These are phyloP conservation scores for Hsuehochloa calcarea DNA, from an alignment of 176 grass and related monocot genomes.

Conservation along the genomic window DNA sequence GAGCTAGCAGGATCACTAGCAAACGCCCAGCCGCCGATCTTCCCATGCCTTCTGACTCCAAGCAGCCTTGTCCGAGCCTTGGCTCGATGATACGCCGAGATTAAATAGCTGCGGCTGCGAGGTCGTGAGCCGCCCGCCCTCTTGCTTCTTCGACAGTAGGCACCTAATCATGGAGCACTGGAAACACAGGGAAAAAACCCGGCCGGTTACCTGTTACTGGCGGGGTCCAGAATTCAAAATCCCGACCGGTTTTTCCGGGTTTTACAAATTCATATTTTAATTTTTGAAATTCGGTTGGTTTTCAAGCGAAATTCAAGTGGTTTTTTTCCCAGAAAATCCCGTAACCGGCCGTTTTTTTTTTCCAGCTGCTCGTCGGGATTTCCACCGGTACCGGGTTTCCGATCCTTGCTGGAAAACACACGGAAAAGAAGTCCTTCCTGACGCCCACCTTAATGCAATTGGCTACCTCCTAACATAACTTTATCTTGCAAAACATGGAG, in stretches of 20 bases:
- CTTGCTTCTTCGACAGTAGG: not conserved
- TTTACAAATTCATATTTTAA: too few relatives aligned
- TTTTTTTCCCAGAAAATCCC: too few relatives aligned
- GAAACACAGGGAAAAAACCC: not conserved
- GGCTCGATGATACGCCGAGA: not conserved
- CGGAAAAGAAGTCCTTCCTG: slow-evolving; percentile 4
- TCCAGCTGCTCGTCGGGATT: too few relatives aligned
- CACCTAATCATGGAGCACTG: slow-evolving; percentile 41
- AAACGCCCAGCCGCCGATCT: not conserved
- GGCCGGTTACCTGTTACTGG: too few relatives aligned
- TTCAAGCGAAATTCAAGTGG: too few relatives aligned
- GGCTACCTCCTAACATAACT: slow-evolving; percentile 46
- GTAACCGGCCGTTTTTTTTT: too few relatives aligned
- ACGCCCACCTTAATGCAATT: slow-evolving; percentile 42
- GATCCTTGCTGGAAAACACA: not conserved
- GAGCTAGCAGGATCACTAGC: slow-evolving; percentile 23
- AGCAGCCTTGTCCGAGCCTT: not conserved
- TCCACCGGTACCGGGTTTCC: too few relatives aligned
- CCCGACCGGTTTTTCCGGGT: too few relatives aligned
- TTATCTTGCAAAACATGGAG: slow-evolving; percentile 27
- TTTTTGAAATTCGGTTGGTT: too few relatives aligned
- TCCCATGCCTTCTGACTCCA: slow-evolving; percentile 12
- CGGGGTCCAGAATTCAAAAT: too few relatives aligned
- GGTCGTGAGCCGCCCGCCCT: not conserved
- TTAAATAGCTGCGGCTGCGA: slow-evolving; percentile 34